Evolutionary conservation across 306 rosid species (phyloP).

Genomic region (Purshia tridentata): DNA sequence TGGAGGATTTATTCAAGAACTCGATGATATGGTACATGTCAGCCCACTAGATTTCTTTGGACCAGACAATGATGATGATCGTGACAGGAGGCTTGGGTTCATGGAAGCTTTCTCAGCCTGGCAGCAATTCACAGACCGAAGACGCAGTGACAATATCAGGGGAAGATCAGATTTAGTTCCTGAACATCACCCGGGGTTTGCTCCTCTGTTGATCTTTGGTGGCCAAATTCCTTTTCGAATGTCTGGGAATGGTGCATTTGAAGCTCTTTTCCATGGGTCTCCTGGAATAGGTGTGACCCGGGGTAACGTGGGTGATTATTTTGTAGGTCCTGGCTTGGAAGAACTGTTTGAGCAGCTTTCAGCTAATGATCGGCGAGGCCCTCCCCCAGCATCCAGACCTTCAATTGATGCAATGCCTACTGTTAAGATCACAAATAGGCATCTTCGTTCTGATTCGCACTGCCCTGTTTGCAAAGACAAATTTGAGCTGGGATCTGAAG

Average conservation of each 20-base stretch:
- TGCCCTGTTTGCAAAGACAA: slow-evolving; percentile 72
- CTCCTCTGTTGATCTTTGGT: slow-evolving; percentile 62
- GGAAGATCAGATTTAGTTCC: slow-evolving; percentile 41
- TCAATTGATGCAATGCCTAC: slow-evolving; percentile 71
- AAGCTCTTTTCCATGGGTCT: slow-evolving; percentile 61
- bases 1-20: slow-evolving; percentile 67
- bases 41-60: slow-evolving; percentile 47
- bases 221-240: slow-evolving; percentile 62
- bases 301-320: slow-evolving; percentile 67
- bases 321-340: slow-evolving; percentile 75
- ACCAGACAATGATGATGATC: slow-evolving; percentile 38
- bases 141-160: slow-evolving; percentile 34
- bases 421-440: slow-evolving; percentile 52
- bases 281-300: slow-evolving; percentile 59
- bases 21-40: slow-evolving; percentile 42
- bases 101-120: slow-evolving; percentile 55
- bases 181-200: slow-evolving; percentile 39
- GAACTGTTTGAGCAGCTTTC: slow-evolving; percentile 77
- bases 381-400: slow-evolving; percentile 62
- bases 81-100: slow-evolving; percentile 37
- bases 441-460: slow-evolving; percentile 66
- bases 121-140: slow-evolving; percentile 48
- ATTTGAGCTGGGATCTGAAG: slow-evolving; percentile 66
- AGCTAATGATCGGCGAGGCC: slow-evolving; percentile 60
- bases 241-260: slow-evolving; percentile 58